Evolutionary conservation across 202 grass and related monocot genomes (phyloP).

Genomic region (Zizania palustris): DNA sequence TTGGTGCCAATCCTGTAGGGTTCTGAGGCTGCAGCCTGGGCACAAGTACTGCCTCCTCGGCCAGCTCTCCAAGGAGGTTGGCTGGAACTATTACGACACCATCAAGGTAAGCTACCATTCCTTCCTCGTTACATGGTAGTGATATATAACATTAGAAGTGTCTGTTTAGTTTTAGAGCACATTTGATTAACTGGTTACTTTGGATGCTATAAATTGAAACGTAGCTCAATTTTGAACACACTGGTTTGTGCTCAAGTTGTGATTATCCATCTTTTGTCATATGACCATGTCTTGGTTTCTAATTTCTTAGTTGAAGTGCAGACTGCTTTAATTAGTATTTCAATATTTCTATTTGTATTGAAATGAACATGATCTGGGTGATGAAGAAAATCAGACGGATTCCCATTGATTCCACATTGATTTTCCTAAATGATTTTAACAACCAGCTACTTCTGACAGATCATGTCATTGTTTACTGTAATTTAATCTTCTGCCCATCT

Average conservation of each 20-base stretch:
- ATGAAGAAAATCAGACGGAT: slow-evolving; percentile 64
- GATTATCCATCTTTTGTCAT: not conserved
- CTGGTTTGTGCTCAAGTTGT: not conserved
- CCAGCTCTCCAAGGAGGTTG: slow-evolving; percentile 82
- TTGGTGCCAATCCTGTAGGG: slow-evolving; percentile 45
- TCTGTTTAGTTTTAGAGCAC: not conserved
- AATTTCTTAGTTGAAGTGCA: not conserved
- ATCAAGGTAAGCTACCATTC: slow-evolving; percentile 51
- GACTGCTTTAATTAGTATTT: too few species aligned
- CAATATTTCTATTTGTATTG: not conserved
- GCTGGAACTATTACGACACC: slow-evolving; percentile 87
- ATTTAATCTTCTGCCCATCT: not conserved
- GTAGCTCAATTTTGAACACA: too few species aligned
- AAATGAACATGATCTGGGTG: slow-evolving; percentile 37
- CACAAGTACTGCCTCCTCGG: slow-evolving; percentile 91
- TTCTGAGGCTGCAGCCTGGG: slow-evolving; percentile 84
- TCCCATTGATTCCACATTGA: too few species aligned
- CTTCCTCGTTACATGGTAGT: not conserved
- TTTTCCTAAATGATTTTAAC: slow-evolving; percentile 44
- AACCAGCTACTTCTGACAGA: slow-evolving; percentile 60
- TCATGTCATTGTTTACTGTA: not conserved
- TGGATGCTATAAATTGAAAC: too few species aligned
- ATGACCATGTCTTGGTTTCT: too few species aligned
- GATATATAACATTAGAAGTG: too few species aligned
- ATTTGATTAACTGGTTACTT: not conserved